Percentiles rank a stretch among this genome's conserved stretches.
Conservation (phyloP, 2,329 filamentous ascomycete genomes). For the Botrytis sinoallii region DNA sequence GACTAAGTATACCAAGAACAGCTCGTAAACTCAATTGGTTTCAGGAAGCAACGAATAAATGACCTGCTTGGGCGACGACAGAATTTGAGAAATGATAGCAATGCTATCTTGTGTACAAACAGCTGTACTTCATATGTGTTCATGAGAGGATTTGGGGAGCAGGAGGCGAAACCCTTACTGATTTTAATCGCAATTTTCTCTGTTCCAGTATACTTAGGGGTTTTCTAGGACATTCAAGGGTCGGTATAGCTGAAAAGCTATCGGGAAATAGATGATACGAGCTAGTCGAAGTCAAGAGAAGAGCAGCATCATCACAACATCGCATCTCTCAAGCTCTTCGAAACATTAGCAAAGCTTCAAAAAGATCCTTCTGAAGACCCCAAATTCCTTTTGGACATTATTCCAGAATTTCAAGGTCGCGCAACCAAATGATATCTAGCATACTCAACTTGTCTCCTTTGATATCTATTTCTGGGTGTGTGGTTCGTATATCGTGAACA, state of each 20-base stretch:
- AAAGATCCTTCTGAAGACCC: not conserved
- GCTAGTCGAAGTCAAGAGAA: not conserved
- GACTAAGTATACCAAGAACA: conserved; percentile 70
- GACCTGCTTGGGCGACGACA: conserved; percentile 8
- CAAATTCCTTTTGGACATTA: not conserved
- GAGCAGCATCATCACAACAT: not conserved
- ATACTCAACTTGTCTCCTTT: not conserved
- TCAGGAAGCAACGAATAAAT: conserved; percentile 3
- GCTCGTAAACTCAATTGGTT: conserved; percentile 35
- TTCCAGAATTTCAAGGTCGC: not conserved
- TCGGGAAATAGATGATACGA: conserved; percentile 10
- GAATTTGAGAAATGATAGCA: conserved; percentile 17
- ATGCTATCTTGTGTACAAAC: conserved; percentile 23
- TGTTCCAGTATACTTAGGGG: conserved; percentile 25
- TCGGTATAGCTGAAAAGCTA: conserved; percentile 13
- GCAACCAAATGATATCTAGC: not conserved
- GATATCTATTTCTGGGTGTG: not conserved
- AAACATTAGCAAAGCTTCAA: not conserved
- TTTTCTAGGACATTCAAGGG: conserved; percentile 9
- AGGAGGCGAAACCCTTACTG: conserved; percentile 22
- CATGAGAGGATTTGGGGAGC: conserved; percentile 16
- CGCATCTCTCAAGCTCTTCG: not conserved
- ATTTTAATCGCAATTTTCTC: conserved; percentile 30
- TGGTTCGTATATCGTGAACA: not conserved
- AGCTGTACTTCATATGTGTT: conserved; percentile 16